Conservation (phyloP, 176 grass and related monocot species). For the Triticum turgidum region DNA sequence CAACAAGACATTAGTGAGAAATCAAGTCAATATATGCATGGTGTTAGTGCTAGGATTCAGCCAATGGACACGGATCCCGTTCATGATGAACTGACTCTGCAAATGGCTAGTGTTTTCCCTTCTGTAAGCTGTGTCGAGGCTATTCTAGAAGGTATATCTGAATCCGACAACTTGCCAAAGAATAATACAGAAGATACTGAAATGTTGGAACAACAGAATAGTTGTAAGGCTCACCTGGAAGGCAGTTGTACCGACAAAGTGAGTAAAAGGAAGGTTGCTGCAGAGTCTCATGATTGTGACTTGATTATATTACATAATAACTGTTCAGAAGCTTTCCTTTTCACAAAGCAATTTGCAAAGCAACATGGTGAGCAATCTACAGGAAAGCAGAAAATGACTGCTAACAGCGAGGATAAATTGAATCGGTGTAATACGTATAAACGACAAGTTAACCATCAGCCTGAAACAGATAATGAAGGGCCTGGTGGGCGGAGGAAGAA, state of each 20-base stretch:
- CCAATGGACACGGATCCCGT: neutral
- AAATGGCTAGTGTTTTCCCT: neutral
- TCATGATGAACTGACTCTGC: neutral
- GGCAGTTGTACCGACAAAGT: neutral
- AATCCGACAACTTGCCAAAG: neutral
- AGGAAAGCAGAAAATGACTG: no score
- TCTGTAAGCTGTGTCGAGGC: slow-evolving; percentile 6
- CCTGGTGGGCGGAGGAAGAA: no score
- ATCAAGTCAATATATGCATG: slow-evolving; percentile 24
- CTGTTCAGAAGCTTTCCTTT: no score
- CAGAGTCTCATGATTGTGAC: no score
- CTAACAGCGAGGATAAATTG: no score
- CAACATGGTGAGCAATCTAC: no score
- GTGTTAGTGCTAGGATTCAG: neutral
- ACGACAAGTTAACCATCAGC: no score
- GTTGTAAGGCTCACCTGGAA: neutral
- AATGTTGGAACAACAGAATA: neutral
- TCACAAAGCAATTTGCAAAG: no score
- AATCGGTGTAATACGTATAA: no score
- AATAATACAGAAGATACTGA: slow-evolving; percentile 1
- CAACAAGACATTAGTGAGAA: slow-evolving; percentile 18
- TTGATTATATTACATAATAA: no score
- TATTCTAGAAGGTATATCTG: slow-evolving; percentile 16
- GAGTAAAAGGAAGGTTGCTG: no score
- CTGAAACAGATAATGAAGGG: no score